Conservation (phyloP, 352 stramenopile genomes). For the Pilasporangium apinafurcum region DNA sequence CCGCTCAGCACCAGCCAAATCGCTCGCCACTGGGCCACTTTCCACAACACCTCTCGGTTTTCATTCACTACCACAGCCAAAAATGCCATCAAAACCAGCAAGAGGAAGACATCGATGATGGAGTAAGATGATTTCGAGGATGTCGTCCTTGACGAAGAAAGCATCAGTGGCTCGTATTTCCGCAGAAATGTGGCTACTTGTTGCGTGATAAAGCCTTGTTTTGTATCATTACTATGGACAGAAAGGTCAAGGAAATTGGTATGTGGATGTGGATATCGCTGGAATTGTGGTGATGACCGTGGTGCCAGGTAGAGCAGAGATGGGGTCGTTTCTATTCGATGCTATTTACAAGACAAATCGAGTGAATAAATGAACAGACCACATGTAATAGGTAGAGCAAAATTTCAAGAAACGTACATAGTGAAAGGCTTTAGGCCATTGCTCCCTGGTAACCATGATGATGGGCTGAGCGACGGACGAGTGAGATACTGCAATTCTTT, state of each 20-base stretch:
- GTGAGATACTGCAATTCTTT: not conserved
- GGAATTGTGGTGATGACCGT: slow-evolving; percentile 33
- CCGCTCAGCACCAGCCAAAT: slow-evolving; percentile 54
- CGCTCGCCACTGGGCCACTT: slow-evolving; percentile 24
- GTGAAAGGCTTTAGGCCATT: slow-evolving; percentile 14
- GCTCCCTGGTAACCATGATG: slow-evolving; percentile 13
- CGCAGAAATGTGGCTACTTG: slow-evolving; percentile 9
- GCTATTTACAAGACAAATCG: slow-evolving; percentile 19
- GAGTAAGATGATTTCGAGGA: slow-evolving; percentile 1
- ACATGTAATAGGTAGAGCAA: not conserved
- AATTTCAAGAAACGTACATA: slow-evolving; percentile 18
- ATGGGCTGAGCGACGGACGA: slow-evolving; percentile 3
- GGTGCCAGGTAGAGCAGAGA: slow-evolving; percentile 52
- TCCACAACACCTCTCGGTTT: slow-evolving; percentile 26
- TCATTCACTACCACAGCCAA: slow-evolving; percentile 27
- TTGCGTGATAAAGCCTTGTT: too few species aligned
- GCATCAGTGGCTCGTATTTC: slow-evolving; percentile 26
- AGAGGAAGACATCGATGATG: slow-evolving; percentile 29
- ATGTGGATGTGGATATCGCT: slow-evolving; percentile 44
- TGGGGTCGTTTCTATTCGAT: slow-evolving; percentile 32
- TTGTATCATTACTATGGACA: not conserved
- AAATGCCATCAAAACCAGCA: slow-evolving; percentile 25
- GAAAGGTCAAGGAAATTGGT: slow-evolving; percentile 58
- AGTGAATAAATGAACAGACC: not conserved
- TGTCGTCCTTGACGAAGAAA: slow-evolving; percentile 2